These are phyloP conservation scores for Cryptococcus hybrid DNA, from an alignment of 1,284 basidiomycete genomes.

Conservation along the genomic window DNA sequence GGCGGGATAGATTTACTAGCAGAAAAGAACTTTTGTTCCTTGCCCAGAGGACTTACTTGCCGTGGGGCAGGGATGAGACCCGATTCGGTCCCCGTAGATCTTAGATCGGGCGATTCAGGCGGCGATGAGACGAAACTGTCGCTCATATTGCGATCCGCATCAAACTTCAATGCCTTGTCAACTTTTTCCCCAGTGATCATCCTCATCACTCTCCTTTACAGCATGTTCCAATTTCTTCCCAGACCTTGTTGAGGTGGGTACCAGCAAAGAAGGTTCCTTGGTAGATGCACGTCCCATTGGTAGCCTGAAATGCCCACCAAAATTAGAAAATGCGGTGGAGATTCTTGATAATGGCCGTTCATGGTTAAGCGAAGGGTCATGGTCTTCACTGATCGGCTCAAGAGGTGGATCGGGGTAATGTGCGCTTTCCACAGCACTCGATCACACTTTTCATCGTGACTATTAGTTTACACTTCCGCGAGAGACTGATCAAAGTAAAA, in stretches of 20 bases:
- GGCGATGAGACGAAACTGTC: constrained; percentile 9
- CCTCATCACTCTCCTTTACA: background rate
- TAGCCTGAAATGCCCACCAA: constrained; percentile 28
- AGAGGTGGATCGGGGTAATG: constrained; percentile 26
- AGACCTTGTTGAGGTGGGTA: background rate
- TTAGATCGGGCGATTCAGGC: constrained; percentile 8
- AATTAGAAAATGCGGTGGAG: constrained; percentile 29
- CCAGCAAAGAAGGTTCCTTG: constrained; percentile 18
- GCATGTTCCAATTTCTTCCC: no score
- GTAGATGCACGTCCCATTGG: constrained; percentile 22
- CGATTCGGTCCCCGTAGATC: background rate
- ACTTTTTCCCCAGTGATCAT: background rate
- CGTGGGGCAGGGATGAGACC: constrained; percentile 14
- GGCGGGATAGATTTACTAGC: background rate
- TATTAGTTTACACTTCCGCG: background rate
- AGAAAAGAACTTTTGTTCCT: constrained; percentile 1
- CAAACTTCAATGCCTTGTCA: background rate
- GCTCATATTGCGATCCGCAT: background rate
- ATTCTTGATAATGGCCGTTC: constrained; percentile 25
- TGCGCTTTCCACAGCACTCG: constrained; percentile 50
- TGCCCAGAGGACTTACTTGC: background rate
- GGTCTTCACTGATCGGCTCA: constrained; percentile 8
- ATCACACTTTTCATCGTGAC: constrained; percentile 38
- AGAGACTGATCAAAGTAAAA: background rate
- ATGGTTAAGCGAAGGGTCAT: constrained; percentile 3